A percentile compares a stretch with the other conserved stretches of the same genome.
Conservation (phyloP, 1,139 yeast genomes). For the Martiniozyma asiatica region DNA sequence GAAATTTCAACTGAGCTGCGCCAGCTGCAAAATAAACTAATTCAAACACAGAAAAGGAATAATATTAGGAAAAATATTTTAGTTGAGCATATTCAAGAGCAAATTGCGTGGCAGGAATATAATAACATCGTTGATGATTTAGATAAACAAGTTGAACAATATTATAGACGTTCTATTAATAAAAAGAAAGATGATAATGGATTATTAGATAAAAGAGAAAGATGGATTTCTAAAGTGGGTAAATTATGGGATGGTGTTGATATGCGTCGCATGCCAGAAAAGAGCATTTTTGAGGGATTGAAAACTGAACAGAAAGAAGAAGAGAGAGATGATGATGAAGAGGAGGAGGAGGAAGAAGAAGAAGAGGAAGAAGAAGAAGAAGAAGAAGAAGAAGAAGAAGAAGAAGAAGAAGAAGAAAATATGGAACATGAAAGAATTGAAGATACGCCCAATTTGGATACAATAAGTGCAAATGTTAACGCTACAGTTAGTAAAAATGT, state of each 20-base stretch:
- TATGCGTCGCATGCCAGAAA: constrained; percentile 66
- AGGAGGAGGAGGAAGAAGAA: constrained; percentile 21
- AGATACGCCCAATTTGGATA: no score
- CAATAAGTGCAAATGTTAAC: no score
- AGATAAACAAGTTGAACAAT: constrained; percentile 94
- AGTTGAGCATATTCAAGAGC: constrained; percentile 73
- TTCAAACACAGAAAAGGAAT: constrained; percentile 50
- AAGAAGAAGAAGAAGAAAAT: constrained; percentile 39
- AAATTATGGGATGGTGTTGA: constrained; percentile 60
- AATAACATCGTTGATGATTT: constrained; percentile 80
- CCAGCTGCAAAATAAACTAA: constrained; percentile 55
- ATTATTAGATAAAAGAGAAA: constrained; percentile 67
- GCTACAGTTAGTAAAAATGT: no score
- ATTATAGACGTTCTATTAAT: constrained; percentile 72
- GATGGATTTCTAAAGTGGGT: constrained; percentile 88
- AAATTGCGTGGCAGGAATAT: constrained; percentile 92
- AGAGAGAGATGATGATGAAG: constrained; percentile 38
- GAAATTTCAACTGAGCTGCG: constrained; percentile 84
- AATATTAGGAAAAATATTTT: constrained; percentile 54
- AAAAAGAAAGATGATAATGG: no score
- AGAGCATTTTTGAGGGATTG: constrained; percentile 36
- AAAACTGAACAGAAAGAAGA: constrained; percentile 27
- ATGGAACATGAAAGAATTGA: constrained; percentile 7
- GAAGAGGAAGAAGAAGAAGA: constrained; percentile 8
- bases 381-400: constrained; percentile 20